Evolutionary conservation across 208 protist genomes (phyloP).

Genomic region (Leishmania braziliensis): DNA sequence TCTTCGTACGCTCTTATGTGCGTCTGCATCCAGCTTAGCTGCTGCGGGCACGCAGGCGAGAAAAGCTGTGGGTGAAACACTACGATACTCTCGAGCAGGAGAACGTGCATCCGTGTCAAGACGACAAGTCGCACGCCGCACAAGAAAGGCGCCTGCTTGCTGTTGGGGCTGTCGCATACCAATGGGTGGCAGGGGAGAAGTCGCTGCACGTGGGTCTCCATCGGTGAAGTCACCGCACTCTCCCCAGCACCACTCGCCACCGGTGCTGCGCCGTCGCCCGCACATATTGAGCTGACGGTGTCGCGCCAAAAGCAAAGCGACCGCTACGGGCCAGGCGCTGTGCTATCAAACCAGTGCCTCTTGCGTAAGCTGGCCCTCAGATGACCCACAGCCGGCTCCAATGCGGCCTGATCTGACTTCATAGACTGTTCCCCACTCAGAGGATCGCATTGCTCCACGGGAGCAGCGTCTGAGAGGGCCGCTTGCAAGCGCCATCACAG

Average conservation of each 20-base stretch:
- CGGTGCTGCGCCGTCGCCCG: background rate
- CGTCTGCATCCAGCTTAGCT: background rate
- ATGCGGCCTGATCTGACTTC: background rate
- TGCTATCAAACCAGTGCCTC: background rate
- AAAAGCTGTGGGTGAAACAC: constrained; percentile 9
- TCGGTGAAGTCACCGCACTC: background rate
- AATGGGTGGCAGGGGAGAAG: background rate
- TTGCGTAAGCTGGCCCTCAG: background rate
- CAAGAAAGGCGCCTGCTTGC: background rate
- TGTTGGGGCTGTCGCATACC: background rate
- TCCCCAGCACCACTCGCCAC: background rate
- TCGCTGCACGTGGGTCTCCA: constrained; percentile 2
- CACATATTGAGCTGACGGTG: background rate
- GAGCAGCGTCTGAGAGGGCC: background rate
- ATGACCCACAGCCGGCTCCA: background rate
- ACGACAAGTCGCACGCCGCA: constrained; percentile 8
- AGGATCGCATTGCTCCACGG: background rate
- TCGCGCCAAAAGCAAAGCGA: background rate
- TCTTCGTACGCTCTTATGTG: background rate
- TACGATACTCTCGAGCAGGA: constrained; percentile 4
- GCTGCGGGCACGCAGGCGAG: background rate
- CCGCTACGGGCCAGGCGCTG: background rate
- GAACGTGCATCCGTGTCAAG: constrained; percentile 20
- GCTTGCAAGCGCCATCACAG: constrained; percentile 9
- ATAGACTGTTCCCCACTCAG: background rate